Percentiles rank a stretch among this genome's conserved stretches.
Conservation (phyloP, 75 land plant species). For the Larix kaempferi region DNA sequence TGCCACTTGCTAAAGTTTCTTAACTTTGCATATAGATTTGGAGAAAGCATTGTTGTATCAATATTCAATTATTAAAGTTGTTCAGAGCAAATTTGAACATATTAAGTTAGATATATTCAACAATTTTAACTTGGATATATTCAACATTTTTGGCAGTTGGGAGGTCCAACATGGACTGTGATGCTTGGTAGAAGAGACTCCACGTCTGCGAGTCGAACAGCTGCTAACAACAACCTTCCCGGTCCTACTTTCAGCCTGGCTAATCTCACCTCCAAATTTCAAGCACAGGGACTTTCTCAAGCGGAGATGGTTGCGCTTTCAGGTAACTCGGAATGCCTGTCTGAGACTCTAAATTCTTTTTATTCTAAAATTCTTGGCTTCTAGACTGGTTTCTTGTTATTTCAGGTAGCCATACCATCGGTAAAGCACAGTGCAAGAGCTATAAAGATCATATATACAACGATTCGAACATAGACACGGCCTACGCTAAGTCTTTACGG, state of each 20-base stretch:
- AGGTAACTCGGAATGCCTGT: background rate
- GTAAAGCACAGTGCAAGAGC: conserved; percentile 18
- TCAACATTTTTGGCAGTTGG: conserved; percentile 7
- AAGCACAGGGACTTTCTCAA: conserved; percentile 2
- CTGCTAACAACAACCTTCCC: conserved; percentile 15
- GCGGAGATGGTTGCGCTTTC: conserved; percentile 26
- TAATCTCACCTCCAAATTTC: conserved; percentile 5
- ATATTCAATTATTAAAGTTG: too few relatives aligned
- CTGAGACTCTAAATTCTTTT: too few relatives aligned
- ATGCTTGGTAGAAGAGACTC: conserved; percentile 32
- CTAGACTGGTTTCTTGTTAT: conserved; percentile 7
- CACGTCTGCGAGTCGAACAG: conserved; percentile 12
- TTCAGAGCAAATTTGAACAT: too few relatives aligned
- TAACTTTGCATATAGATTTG: too few relatives aligned
- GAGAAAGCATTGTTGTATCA: too few relatives aligned
- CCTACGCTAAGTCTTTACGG: too few relatives aligned
- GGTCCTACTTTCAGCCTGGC: conserved; percentile 16
- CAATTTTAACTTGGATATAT: too few relatives aligned
- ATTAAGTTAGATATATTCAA: too few relatives aligned
- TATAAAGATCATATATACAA: too few relatives aligned
- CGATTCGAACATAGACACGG: background rate
- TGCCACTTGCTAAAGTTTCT: too few relatives aligned
- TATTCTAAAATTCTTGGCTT: too few relatives aligned
- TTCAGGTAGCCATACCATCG: conserved; percentile 14
- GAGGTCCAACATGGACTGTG: conserved; percentile 28